Percentiles rank a stretch among this genome's conserved stretches.
Conservation (phyloP, 345 rosid species). For the Turritis glabra region DNA sequence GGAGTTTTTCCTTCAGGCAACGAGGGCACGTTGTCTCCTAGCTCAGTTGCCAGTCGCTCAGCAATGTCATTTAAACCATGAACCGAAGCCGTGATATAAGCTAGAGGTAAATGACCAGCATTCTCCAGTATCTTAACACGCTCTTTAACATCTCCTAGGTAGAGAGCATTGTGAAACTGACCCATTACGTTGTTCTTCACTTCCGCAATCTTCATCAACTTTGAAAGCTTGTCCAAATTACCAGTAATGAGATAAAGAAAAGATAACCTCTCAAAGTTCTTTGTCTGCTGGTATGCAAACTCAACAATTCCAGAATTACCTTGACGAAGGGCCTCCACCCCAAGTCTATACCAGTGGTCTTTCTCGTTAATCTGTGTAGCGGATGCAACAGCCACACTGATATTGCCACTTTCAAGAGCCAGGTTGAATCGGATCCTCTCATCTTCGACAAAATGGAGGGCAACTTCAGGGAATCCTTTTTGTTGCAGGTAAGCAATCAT, state of each 20-base stretch:
- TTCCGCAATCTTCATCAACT: constrained; percentile 93
- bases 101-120: constrained; percentile 90
- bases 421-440: constrained; percentile 82
- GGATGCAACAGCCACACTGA: constrained; percentile 91
- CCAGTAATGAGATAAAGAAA: constrained; percentile 93
- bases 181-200: constrained; percentile 95
- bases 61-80: constrained; percentile 80
- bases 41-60: constrained; percentile 65
- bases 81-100: constrained; percentile 75
- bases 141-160: constrained; percentile 85
- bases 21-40: constrained; percentile 73
- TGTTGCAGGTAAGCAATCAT: constrained; percentile 88
- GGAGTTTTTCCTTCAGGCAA: constrained; percentile 71
- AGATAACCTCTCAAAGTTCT: constrained; percentile 93
- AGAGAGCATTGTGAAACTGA: constrained; percentile 91
- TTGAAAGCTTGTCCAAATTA: constrained; percentile 75
- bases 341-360: constrained; percentile 88
- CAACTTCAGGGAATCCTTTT: constrained; percentile 94
- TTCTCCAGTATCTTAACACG: constrained; percentile 86
- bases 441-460: constrained; percentile 87
- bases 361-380: constrained; percentile 96
- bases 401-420: constrained; percentile 95
- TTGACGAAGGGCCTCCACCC: constrained; percentile 99
- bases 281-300: constrained; percentile 94
- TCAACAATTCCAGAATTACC: constrained; percentile 93